Evolutionary conservation across 306 rosid genomes (phyloP).

Genomic region (Hippophae tibetana): DNA sequence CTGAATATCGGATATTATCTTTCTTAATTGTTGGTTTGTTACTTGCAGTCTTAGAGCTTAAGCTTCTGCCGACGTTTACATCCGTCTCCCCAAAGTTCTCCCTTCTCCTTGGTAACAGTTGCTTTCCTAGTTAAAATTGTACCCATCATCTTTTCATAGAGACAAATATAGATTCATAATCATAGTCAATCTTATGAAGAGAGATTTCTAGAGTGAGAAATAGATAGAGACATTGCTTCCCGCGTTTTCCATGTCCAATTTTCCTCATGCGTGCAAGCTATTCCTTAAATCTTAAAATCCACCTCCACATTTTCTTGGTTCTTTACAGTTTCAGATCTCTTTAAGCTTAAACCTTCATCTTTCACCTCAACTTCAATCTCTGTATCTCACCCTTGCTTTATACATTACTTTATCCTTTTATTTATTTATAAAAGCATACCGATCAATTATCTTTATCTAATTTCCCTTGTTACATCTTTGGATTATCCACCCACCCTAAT

Average conservation of each 20-base stretch:
- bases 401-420: neutral
- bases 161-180: neutral
- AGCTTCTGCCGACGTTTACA: conserved; percentile 13
- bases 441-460: conserved; percentile 8
- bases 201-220: conserved; percentile 9
- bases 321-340: conserved; percentile 29
- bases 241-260: conserved; percentile 47
- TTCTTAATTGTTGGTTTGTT: too few relatives aligned
- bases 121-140: conserved; percentile 47
- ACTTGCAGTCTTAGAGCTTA: conserved; percentile 39
- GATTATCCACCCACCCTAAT: conserved; percentile 18
- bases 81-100: too few relatives aligned
- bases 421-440: conserved; percentile 4
- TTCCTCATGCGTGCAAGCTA: conserved; percentile 86
- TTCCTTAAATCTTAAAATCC: conserved; percentile 23
- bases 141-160: neutral
- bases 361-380: conserved; percentile 22
- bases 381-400: conserved; percentile 1
- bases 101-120: conserved; percentile 15
- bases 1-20: too few relatives aligned
- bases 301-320: conserved; percentile 27
- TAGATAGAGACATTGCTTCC: conserved; percentile 43
- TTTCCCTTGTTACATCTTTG: conserved; percentile 8
- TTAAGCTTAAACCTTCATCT: conserved; percentile 50
- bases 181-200: neutral